A percentile compares a stretch with the other conserved stretches of the same genome.
phyloP scores from a whole-genome alignment of 768 basidiomycete genomes.

The Gymnopilus junonius region DNA sequence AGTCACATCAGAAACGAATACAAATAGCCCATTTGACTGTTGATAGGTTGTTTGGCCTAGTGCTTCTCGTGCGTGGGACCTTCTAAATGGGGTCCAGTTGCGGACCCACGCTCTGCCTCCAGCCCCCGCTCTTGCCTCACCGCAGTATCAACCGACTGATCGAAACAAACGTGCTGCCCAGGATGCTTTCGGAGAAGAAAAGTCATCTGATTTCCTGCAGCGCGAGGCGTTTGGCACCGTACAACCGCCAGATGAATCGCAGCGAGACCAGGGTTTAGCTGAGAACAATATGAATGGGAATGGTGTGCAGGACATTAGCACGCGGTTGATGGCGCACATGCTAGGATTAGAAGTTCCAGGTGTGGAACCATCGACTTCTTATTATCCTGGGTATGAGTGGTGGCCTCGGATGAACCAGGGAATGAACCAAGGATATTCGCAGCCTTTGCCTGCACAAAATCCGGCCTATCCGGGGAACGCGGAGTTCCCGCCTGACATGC shows the following conservation, averaged over 20 bases:
- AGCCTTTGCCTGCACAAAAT: constrained; percentile 11
- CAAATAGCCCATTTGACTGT: constrained; percentile 10
- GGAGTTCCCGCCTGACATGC: constrained; percentile 20
- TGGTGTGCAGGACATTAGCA: constrained; percentile 67
- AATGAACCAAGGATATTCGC: constrained; percentile 21
- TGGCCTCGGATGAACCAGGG: constrained; percentile 54
- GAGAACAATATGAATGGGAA: constrained; percentile 39
- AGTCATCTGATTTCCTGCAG: constrained; percentile 47
- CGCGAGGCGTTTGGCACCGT: constrained; percentile 39
- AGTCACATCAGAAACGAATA: constrained; percentile 21
- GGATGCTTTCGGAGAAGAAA: constrained; percentile 66
- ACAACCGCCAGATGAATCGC: constrained; percentile 15
- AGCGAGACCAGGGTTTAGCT: constrained; percentile 14
- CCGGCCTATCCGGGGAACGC: constrained; percentile 17
- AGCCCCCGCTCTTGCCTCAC: constrained; percentile 24
- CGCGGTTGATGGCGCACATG: constrained; percentile 75
- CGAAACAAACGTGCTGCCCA: constrained; percentile 63
- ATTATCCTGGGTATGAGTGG: constrained; percentile 66
- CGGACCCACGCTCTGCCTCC: constrained; percentile 37
- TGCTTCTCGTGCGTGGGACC: constrained; percentile 65
- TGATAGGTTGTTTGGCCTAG: constrained; percentile 71
- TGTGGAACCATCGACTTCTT: constrained; percentile 62
- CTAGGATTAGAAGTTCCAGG: constrained; percentile 68
- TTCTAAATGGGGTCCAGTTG: constrained; percentile 69
- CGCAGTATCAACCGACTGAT: constrained; percentile 41